Evolutionary conservation across 257 asterid species (phyloP).

Genomic region (Mentha longifolia): DNA sequence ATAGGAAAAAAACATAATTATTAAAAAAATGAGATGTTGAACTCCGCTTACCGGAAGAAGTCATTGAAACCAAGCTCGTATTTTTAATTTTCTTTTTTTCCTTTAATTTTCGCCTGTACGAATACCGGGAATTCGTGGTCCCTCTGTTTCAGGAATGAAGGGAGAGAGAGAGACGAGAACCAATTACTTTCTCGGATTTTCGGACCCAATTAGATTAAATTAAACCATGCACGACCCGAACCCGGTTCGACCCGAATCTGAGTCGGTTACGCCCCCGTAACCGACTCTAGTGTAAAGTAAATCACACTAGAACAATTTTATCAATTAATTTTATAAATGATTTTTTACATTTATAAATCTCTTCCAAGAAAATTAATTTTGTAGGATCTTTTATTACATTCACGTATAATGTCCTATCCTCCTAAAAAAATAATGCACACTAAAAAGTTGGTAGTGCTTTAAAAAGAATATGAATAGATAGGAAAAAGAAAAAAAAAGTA

Average conservation of each 20-base stretch:
- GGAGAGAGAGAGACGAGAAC: neutral
- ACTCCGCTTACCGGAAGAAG: constrained; percentile 49
- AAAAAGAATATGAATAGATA: too few relatives aligned
- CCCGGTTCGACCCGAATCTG: neutral
- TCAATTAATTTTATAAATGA: too few relatives aligned
- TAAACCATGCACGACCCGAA: neutral
- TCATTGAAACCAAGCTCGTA: constrained; percentile 34
- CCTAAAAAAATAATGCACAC: too few relatives aligned
- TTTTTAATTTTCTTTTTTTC: neutral
- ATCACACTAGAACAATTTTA: too few relatives aligned
- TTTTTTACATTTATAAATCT: too few relatives aligned
- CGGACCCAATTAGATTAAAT: neutral
- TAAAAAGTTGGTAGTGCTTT: too few relatives aligned
- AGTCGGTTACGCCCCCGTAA: neutral
- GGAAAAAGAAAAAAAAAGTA: too few relatives aligned
- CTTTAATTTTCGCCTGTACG: neutral
- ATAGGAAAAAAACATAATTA: neutral
- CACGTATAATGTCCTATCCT: too few relatives aligned
- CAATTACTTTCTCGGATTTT: neutral
- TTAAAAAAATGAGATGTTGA: constrained; percentile 3
- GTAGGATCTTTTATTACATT: too few relatives aligned
- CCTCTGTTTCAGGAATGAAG: constrained; percentile 16
- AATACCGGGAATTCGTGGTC: constrained; percentile 23
- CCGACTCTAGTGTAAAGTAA: neutral
- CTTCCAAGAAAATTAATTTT: too few relatives aligned